Conservation (phyloP, 148 eudicot genomes). For the Arctostaphylos glauca region DNA sequence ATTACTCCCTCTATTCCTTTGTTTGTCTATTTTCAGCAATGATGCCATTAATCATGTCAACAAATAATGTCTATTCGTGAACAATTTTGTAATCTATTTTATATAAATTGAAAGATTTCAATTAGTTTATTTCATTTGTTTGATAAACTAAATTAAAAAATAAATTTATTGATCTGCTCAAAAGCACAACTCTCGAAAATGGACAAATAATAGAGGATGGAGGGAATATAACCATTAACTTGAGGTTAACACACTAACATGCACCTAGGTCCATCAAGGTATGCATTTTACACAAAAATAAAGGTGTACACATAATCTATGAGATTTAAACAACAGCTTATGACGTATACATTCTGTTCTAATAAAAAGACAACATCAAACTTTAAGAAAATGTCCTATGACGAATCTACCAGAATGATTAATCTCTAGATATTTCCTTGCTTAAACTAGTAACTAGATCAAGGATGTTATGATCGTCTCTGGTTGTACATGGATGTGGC, state of each 20-base stretch:
- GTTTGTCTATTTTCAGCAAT: no score
- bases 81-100: no score
- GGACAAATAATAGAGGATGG: background rate
- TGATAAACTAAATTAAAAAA: no score
- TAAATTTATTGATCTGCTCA: no score
- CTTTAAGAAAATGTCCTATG: background rate
- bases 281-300: background rate
- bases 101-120: no score
- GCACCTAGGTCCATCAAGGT: background rate
- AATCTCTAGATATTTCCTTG: background rate
- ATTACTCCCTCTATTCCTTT: no score
- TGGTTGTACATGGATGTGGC: background rate
- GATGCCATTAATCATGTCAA: no score
- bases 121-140: no score
- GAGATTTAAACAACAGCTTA: background rate
- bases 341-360: background rate
- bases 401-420: background rate
- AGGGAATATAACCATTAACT: background rate
- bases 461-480: background rate
- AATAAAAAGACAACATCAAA: background rate
- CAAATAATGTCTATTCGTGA: no score
- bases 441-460: background rate
- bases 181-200: background rate
- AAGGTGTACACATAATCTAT: background rate
- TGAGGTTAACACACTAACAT: background rate